Percentiles rank a stretch among this genome's conserved stretches.
Evolutionary conservation across 2,329 filamentous ascomycete genomes (phyloP).

Genomic region (Fragosphaeria purpurea): DNA sequence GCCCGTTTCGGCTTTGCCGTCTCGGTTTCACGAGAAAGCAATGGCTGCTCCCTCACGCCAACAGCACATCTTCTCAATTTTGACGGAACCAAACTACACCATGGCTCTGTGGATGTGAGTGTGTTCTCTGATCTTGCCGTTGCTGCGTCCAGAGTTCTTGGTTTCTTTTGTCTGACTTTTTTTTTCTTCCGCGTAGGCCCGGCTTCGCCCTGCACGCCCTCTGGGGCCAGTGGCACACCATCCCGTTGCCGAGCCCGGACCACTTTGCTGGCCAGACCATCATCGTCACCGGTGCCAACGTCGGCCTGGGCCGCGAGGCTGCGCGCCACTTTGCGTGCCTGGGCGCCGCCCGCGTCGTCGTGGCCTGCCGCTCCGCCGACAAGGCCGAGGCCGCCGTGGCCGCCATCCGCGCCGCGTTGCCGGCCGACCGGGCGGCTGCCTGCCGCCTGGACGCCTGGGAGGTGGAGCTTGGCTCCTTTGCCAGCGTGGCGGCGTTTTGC

Average conservation of each 20-base stretch:
- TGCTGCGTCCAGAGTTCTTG: background rate
- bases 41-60: background rate
- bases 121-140: background rate
- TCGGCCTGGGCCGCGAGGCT: slow-evolving; percentile 28
- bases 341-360: slow-evolving; percentile 26
- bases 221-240: slow-evolving; percentile 12
- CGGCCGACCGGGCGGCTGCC: slow-evolving; percentile 3
- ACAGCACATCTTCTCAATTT: slow-evolving; percentile 4
- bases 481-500: slow-evolving; percentile 34
- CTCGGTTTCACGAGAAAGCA: too few species aligned
- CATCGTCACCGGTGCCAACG: slow-evolving; percentile 29
- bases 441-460: slow-evolving; percentile 34
- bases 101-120: slow-evolving; percentile 6
- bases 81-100: slow-evolving; percentile 9
- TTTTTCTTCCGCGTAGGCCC: background rate
- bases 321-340: slow-evolving; percentile 27
- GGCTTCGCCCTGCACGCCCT: slow-evolving; percentile 9
- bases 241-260: slow-evolving; percentile 14
- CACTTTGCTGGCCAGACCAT: slow-evolving; percentile 19
- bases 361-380: slow-evolving; percentile 25
- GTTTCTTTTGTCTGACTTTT: background rate
- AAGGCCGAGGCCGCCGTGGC: slow-evolving; percentile 29
- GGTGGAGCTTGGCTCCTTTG: slow-evolving; percentile 37
- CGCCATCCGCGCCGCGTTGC: slow-evolving; percentile 23
- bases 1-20: too few species aligned